Evolutionary conservation across 805 yeast species (phyloP), one percentile per base, ranked within the genome.

Genomic region (Metschnikowia gelsemii): DNA sequence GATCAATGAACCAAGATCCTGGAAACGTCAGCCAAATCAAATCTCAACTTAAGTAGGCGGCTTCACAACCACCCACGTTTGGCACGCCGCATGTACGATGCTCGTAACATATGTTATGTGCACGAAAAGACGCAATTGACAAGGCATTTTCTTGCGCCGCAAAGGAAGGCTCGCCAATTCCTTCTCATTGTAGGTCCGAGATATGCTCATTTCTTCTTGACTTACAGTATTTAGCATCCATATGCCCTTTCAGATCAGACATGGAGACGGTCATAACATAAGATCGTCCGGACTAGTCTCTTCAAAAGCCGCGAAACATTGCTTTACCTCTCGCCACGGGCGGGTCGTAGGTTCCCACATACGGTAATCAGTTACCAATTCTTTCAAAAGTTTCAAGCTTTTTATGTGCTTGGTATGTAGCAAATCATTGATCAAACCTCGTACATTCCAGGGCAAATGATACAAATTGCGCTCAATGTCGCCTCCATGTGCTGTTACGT

Each of bases 361-460:
- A 5, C 50, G 42, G 45, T 51, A 68, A 23, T 59, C 59, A 11
- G 19, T 19, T 9, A 64, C 30, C 25, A 69, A 51, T 13, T 58
- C 55, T 12, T 40, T 38, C 2, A 68, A 39, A 14, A 69, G 48
- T 13, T 39, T 29, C 25, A 47, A 31, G 42, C 56, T 59, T 6
- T 50, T 48, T 9, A 70, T 57, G 46, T 69, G 63, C 38, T 62
- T 61, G 14, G 66, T 51, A 22, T 52, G 47, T 14, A 61, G 42
- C 28, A 70, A 51, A 36, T 68, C 71, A 27, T 69, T 58, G 9
- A 70, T 32, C 27, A 68, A 46, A n/a, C 66, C 65, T 19, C 74
- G 58, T 5, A 66, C 46, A 35, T 59, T 59, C 73, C 73, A 69
- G 3, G 75, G 72, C 17, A 70, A 34, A 28, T 56, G 54, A 43